Evolutionary conservation across 345 rosid genomes (phyloP).

Genomic region (Sisymbrium irio): DNA sequence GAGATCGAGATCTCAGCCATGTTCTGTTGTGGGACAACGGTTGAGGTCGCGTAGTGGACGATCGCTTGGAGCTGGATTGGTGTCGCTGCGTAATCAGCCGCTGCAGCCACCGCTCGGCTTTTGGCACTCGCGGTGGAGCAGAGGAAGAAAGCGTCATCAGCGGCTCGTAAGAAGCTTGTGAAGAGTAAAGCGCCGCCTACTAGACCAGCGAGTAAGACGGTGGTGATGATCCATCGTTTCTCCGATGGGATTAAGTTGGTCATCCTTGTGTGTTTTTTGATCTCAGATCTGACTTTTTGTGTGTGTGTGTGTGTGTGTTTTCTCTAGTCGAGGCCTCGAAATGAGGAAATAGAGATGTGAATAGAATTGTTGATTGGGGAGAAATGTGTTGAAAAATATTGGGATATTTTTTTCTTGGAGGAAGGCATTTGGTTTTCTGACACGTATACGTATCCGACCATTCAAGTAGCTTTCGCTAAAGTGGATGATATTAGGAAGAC

Average conservation of each 20-base stretch:
- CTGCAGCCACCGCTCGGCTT: slow-evolving; percentile 19
- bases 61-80: slow-evolving; percentile 59
- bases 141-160: slow-evolving; percentile 37
- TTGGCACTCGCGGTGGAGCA: slow-evolving; percentile 36
- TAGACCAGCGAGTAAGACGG: slow-evolving; percentile 31
- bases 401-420: slow-evolving; percentile 23
- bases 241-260: slow-evolving; percentile 33
- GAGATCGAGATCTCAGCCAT: slow-evolving; percentile 49
- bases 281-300: slow-evolving; percentile 21
- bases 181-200: slow-evolving; percentile 34
- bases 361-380: slow-evolving; percentile 6
- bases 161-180: slow-evolving; percentile 33
- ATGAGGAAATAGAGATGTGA: slow-evolving; percentile 23
- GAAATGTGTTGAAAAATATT: neutral
- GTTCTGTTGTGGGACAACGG: slow-evolving; percentile 50
- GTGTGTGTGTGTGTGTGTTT: neutral
- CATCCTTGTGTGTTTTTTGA: slow-evolving; percentile 6
- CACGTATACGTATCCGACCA: slow-evolving; percentile 32
- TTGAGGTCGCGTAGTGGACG: slow-evolving; percentile 58
- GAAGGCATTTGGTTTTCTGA: neutral
- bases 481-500: neutral
- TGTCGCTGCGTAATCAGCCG: slow-evolving; percentile 31
- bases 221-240: slow-evolving; percentile 36
- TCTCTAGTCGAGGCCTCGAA: neutral
- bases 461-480: slow-evolving; percentile 8